Evolutionary conservation across 805 yeast genomes (phyloP).

Genomic region (Clavispora santaluciae): DNA sequence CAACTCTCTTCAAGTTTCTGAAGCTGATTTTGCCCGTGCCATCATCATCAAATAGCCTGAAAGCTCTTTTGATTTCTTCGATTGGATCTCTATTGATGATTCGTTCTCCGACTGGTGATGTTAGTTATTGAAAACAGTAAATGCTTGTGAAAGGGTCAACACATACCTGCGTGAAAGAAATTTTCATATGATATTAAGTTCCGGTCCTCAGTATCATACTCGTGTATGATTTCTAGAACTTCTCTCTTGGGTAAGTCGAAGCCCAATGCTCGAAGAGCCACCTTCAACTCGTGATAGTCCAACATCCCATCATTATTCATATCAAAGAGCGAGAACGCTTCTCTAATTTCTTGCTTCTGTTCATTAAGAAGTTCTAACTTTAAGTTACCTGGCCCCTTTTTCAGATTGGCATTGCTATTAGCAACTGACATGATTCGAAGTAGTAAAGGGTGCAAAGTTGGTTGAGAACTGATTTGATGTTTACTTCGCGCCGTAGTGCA

Average conservation of each 20-base stretch:
- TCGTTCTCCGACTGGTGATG: slow-evolving; percentile 61
- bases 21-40: slow-evolving; percentile 78
- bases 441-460: not conserved
- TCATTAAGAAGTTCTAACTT: slow-evolving; percentile 72
- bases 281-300: slow-evolving; percentile 91
- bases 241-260: slow-evolving; percentile 77
- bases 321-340: slow-evolving; percentile 88
- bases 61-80: slow-evolving; percentile 89
- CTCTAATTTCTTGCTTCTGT: slow-evolving; percentile 86
- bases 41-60: slow-evolving; percentile 83
- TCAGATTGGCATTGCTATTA: slow-evolving; percentile 4
- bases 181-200: slow-evolving; percentile 74
- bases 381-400: slow-evolving; percentile 36
- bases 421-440: not conserved
- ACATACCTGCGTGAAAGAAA: slow-evolving; percentile 68
- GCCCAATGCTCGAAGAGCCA: slow-evolving; percentile 90
- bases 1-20: slow-evolving; percentile 79
- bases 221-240: slow-evolving; percentile 70
- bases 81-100: slow-evolving; percentile 87
- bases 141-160: not conserved
- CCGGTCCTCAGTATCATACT: slow-evolving; percentile 73
- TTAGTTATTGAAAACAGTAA: slow-evolving; percentile 16
- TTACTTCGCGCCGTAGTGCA: slow-evolving; percentile 2
- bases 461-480: slow-evolving; percentile 1
- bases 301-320: slow-evolving; percentile 86